These are phyloP conservation scores for Cladosporium sp. DNA, from an alignment of 2,329 filamentous ascomycete species.

Conservation along the genomic window DNA sequence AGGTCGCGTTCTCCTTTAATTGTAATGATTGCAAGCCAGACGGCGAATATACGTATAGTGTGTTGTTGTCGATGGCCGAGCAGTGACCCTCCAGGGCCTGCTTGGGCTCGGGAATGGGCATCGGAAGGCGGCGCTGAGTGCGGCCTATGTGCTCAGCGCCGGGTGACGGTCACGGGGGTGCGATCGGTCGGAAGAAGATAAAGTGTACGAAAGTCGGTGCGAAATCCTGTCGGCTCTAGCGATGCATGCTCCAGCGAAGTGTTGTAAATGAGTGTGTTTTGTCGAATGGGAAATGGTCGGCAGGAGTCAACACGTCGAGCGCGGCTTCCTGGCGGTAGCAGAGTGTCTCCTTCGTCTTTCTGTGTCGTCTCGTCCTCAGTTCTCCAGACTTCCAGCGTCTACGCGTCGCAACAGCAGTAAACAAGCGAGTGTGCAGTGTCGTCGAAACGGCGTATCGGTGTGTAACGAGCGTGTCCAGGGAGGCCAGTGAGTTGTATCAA, in stretches of 20 bases:
- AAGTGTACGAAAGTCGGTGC: slow-evolving; percentile 16
- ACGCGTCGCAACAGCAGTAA: slow-evolving; percentile 4
- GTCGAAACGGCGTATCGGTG: slow-evolving; percentile 10
- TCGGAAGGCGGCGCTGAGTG: slow-evolving; percentile 39
- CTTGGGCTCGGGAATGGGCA: slow-evolving; percentile 71
- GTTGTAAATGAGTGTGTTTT: neutral
- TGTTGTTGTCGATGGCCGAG: slow-evolving; percentile 76
- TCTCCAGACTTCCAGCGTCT: slow-evolving; percentile 15
- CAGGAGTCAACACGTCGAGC: slow-evolving; percentile 11
- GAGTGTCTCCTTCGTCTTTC: neutral
- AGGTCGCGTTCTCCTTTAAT: slow-evolving; percentile 68
- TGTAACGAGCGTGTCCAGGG: slow-evolving; percentile 14
- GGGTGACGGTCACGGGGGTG: slow-evolving; percentile 1
- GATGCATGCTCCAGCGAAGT: slow-evolving; percentile 13
- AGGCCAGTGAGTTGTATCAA: slow-evolving; percentile 14
- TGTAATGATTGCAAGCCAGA: slow-evolving; percentile 73
- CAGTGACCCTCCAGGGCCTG: slow-evolving; percentile 74
- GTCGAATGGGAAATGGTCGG: neutral
- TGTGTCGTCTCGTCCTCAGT: neutral
- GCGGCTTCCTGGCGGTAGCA: slow-evolving; percentile 7
- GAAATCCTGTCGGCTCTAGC: slow-evolving; percentile 16
- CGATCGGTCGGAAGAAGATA: slow-evolving; percentile 11
- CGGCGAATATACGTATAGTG: slow-evolving; percentile 78
- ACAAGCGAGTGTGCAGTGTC: slow-evolving; percentile 17
- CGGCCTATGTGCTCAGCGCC: slow-evolving; percentile 20